Percentiles rank a stretch among this genome's conserved stretches.
phyloP scores from a whole-genome alignment of 2,329 filamentous ascomycete species.

The Fusarium virguliforme region DNA sequence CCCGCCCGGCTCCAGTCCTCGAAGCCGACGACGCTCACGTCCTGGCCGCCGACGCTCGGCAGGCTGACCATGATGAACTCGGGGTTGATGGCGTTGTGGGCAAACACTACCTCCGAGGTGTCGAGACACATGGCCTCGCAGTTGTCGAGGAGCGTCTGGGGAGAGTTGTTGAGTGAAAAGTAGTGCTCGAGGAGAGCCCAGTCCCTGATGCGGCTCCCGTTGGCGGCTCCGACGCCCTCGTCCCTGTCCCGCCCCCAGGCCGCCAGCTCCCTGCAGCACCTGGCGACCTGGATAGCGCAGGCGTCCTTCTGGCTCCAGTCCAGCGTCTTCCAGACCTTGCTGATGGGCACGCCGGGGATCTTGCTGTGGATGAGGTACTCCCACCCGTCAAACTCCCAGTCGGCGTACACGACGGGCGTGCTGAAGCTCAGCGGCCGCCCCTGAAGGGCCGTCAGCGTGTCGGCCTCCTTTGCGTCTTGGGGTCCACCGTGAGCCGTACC shows the following conservation, averaged over 20 bases:
- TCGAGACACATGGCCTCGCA: background rate
- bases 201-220: background rate
- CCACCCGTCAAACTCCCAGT: background rate
- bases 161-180: background rate
- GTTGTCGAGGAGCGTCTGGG: background rate
- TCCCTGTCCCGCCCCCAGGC: background rate
- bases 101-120: background rate
- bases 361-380: background rate
- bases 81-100: background rate
- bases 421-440: background rate
- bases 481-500: background rate
- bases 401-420: background rate
- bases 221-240: background rate
- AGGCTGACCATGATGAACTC: background rate
- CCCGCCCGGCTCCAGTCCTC: background rate
- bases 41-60: no score
- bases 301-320: background rate
- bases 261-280: constrained; percentile 7
- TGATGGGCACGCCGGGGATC: background rate
- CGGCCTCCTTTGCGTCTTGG: background rate
- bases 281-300: background rate
- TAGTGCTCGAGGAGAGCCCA: background rate
- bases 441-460: background rate
- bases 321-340: background rate
- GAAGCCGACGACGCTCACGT: background rate